Evolutionary conservation across 2,329 filamentous ascomycete genomes (phyloP), one percentile per base, ranked within the genome.

Genomic region (Seiridium unicorne): DNA sequence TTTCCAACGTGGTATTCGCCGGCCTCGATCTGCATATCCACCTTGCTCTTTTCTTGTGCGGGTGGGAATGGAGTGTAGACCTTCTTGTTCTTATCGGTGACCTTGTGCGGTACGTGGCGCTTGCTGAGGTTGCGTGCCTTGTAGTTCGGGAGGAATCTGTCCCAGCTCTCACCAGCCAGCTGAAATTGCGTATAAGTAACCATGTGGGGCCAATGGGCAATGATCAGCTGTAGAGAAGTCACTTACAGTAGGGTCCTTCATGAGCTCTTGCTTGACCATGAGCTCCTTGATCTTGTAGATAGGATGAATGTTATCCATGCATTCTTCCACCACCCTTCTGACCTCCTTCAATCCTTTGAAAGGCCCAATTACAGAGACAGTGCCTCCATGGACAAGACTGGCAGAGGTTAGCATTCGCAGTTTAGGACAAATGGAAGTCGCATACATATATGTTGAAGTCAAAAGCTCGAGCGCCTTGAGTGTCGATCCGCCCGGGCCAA

Each of bases 1-100:
- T 97, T 97, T 72, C 89, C 89, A 72, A 99, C 77, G 76, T 98
- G 98, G 79, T 96, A 99, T 79, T 98, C 94, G 78, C 95, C 94
- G 69, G 87, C 93, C 82, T 99, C 95, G 80, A 99, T 97, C 84
- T 99, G 94, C 76, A 93, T 79, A 77, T 99, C 95, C 69, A 99
- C 86, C 86, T 98, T 99, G 86, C 93, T 97, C 91, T 97, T 97
- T 83, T 99, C 94, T 66, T 93, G 93, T 48, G 93, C 86, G 5
- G 95, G 95, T 54, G 95, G 95, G 88, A 99, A 99, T 8, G 95
- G 94, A 65, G 96, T 99, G 82, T 97, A 99, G 10, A 83, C 77
- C 84, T 97, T 98, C 85, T 94, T 96, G 73, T 81, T 77, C 84
- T 99, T 99, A 81, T 99, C 93, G 58, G 86, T 92, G 72, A 99